Conservation (phyloP, 805 yeast genomes). For the Millerozyma miso region DNA sequence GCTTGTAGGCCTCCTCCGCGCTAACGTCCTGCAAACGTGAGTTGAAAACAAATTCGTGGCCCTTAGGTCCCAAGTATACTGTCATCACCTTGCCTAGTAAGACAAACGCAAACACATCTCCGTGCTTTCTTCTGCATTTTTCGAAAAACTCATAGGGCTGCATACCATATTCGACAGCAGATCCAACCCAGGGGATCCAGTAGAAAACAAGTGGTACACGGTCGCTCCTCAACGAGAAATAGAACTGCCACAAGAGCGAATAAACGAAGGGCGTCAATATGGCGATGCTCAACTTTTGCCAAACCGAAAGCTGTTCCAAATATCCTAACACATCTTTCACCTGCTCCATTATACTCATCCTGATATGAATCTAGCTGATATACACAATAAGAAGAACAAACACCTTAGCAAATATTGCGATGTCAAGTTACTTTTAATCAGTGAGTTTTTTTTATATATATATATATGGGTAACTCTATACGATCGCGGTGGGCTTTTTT, state of each 20-base stretch:
- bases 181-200: slow-evolving; percentile 95
- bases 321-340: neutral
- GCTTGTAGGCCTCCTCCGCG: slow-evolving; percentile 95
- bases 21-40: slow-evolving; percentile 85
- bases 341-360: neutral
- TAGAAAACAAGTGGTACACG: slow-evolving; percentile 88
- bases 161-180: slow-evolving; percentile 85
- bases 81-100: slow-evolving; percentile 90
- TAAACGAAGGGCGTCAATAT: slow-evolving; percentile 58
- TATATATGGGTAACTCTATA: neutral
- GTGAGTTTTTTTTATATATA: no score
- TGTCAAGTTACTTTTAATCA: no score
- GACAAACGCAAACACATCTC: slow-evolving; percentile 89
- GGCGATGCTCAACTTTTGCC: slow-evolving; percentile 29
- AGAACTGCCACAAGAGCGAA: slow-evolving; percentile 60
- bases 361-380: no score
- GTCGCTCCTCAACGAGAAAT: slow-evolving; percentile 70
- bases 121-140: slow-evolving; percentile 72
- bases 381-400: no score
- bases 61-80: slow-evolving; percentile 94
- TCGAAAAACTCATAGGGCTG: slow-evolving; percentile 89
- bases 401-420: no score
- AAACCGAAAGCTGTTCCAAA: slow-evolving; percentile 22
- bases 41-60: slow-evolving; percentile 93
- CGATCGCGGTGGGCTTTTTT: neutral